Evolutionary conservation across 192 early-diverging fungal genomes (phyloP).

Genomic region (Umbelopsis vinacea): DNA sequence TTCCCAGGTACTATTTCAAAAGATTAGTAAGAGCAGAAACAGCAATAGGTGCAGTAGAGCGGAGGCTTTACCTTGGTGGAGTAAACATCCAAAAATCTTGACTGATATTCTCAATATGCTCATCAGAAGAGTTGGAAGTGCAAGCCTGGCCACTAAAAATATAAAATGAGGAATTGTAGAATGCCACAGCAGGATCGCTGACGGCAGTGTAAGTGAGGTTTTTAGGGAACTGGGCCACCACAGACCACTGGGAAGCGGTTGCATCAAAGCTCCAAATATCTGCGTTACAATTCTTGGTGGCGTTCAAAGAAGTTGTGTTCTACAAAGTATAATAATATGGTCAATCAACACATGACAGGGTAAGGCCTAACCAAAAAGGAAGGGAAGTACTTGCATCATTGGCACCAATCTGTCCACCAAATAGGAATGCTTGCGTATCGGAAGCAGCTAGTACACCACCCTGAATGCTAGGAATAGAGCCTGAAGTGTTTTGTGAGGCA

Average conservation of each 20-base stretch:
- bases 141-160: conserved; percentile 9
- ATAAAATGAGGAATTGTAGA: conserved; percentile 17
- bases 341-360: not conserved
- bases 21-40: not conserved
- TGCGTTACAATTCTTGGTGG: conserved; percentile 11
- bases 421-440: conserved; percentile 6
- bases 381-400: conserved; percentile 3
- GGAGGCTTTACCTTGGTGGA: not conserved
- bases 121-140: conserved; percentile 3
- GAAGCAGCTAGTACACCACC: conserved; percentile 11
- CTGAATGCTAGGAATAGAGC: not conserved
- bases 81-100: conserved; percentile 17
- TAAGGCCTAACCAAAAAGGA: not conserved
- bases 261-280: conserved; percentile 5
- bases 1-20: not conserved
- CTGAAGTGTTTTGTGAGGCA: not conserved
- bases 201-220: not conserved
- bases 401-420: conserved; percentile 21
- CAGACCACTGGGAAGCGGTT: not conserved
- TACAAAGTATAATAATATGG: not conserved
- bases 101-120: conserved; percentile 3
- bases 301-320: conserved; percentile 5
- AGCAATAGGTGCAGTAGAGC: not conserved
- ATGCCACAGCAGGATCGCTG: conserved; percentile 6
- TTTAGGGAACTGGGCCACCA: not conserved